Conservation (phyloP, 2,329 filamentous ascomycete genomes). For the Apiospora saccharicola region DNA sequence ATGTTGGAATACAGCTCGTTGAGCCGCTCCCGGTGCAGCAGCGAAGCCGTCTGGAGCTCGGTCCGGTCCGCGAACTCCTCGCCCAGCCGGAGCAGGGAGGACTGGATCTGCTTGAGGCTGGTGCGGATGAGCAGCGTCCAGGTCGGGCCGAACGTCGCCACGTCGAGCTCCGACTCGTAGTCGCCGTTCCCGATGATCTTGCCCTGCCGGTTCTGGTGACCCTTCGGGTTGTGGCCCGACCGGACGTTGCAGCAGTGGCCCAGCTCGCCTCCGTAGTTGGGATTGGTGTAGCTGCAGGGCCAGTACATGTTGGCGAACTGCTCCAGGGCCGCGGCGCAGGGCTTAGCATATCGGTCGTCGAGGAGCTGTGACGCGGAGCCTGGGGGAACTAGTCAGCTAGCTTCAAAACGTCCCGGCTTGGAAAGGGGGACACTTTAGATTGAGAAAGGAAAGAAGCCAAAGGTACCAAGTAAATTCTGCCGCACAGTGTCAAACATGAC, state of each 20-base stretch:
- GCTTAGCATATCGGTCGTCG: slow-evolving; percentile 41
- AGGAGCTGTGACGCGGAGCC: slow-evolving; percentile 42
- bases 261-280: slow-evolving; percentile 36
- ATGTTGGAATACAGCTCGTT: slow-evolving; percentile 42
- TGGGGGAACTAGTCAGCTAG: slow-evolving; percentile 1
- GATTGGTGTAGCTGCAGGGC: slow-evolving; percentile 40
- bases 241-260: slow-evolving; percentile 43
- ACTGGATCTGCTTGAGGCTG: slow-evolving; percentile 39
- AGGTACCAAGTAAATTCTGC: slow-evolving; percentile 40
- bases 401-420: not conserved
- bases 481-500: slow-evolving; percentile 44
- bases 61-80: slow-evolving; percentile 39
- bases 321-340: slow-evolving; percentile 40
- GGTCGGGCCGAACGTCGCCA: slow-evolving; percentile 34
- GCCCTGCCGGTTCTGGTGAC: slow-evolving; percentile 43
- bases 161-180: slow-evolving; percentile 40
- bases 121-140: slow-evolving; percentile 41
- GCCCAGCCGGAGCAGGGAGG: slow-evolving; percentile 38
- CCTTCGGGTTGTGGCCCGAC: slow-evolving; percentile 43
- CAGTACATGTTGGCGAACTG: slow-evolving; percentile 42
- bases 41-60: slow-evolving; percentile 40
- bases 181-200: slow-evolving; percentile 44
- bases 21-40: slow-evolving; percentile 41
- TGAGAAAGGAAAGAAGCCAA: not conserved
- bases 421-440: too few relatives aligned